phyloP scores from a whole-genome alignment of 441 rosid species.

The Corymbia calophylla region DNA sequence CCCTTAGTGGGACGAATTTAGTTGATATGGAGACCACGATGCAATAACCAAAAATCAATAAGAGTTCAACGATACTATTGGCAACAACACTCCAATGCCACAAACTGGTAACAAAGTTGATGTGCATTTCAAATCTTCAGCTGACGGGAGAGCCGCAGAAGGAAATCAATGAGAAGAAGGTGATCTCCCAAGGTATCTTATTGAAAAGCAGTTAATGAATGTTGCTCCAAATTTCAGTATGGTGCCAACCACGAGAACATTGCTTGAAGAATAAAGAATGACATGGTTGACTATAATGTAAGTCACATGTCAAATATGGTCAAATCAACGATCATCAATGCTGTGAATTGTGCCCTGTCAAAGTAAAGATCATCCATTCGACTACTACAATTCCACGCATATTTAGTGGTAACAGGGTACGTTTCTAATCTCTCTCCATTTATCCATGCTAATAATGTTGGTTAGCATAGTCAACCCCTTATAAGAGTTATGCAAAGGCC shows the following conservation, averaged over 20 bases:
- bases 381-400: neutral
- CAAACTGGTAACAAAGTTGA: too few relatives aligned
- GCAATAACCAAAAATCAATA: too few relatives aligned
- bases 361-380: neutral
- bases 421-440: neutral
- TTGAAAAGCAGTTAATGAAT: neutral
- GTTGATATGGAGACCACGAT: neutral
- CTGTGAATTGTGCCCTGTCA: neutral
- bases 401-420: neutral
- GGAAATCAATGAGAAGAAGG: too few relatives aligned
- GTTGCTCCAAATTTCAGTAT: neutral
- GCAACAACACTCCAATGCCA: too few relatives aligned
- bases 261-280: neutral
- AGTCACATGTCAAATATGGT: rapidly evolving
- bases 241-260: neutral
- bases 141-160: neutral
- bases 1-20: neutral
- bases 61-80: too few relatives aligned
- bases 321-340: neutral
- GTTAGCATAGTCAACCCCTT: neutral
- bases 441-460: neutral
- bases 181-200: neutral
- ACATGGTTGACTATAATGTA: rapidly evolving
- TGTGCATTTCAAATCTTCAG: neutral
- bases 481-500: neutral